Base-by-base conservation (phyloP, 1,284 basidiomycete species). In the Fomes fomentarius region DNA sequence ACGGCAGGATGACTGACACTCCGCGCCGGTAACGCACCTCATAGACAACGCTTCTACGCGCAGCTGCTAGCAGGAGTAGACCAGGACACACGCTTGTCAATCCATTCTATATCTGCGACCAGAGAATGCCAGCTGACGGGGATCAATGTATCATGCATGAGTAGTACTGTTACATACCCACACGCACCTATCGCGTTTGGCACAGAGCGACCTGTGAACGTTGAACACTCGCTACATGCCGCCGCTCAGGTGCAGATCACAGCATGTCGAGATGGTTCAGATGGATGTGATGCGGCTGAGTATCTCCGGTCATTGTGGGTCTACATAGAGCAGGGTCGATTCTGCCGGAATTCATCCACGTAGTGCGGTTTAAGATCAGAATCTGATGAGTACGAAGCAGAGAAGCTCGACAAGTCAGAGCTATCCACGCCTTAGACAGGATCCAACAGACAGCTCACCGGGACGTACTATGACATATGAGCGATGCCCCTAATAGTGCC, bases 251-350 rank as follows among this genome's bases (percentile, higher is more conserved):
- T 26, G 50, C 22, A 40, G 37, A 52, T 52, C 43, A 45, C 42
- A 15, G n/a, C 34, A 22, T 51, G 49, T 28, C n/a, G 31, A 34
- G 48, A 50, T 50, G 40, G n/a, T 14, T n/a, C n/a, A n/a, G n/a
- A n/a, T 2, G n/a, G 17, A n/a, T 26, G 14, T 22, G 40, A 34
- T 34, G 42, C 42, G n/a, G 12, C 2, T n/a, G n/a, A n/a, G n/a
- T n/a, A n/a, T n/a, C n/a, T n/a, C 21, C 45, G 45, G 45, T 21
- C 34, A 28, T 50, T 26, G 43, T 25, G 40, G 28, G 37, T 14
- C 37, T 25, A n/a, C 30, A 33, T 15, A 26, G 37, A 11, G 9
- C n/a, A 30, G 24, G 37, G 10, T n/a, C n/a, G n/a, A n/a, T n/a
- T n/a, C n/a, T 15, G 22, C 6, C 35, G 15, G 26, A 38, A 37